Base-by-base conservation (phyloP, 345 rosid species). In the Pelargonium nanum region DNA sequence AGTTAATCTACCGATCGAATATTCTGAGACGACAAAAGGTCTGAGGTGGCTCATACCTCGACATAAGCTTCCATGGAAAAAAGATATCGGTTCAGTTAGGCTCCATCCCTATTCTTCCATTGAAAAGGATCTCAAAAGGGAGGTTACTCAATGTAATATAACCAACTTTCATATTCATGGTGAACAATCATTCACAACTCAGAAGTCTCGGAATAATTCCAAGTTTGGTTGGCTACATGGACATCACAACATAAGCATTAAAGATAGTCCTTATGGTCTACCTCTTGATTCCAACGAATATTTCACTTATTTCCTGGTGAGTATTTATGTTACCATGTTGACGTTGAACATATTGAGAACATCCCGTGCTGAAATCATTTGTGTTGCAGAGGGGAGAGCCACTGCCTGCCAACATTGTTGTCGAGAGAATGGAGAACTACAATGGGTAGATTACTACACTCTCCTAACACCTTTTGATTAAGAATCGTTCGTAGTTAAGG, bases 31-130 rank as follows among this genome's bases (percentile, higher is more conserved):
- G 53, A 72, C 68, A 58, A 68, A 65, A 67, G 85, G 85, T 44
- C 73, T 81, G 15, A 74, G 75, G 70, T 81, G 85, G 85, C 79
- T 81, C 67, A 76, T 81, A 62, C 85, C 85, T 24, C 79, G 77
- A 28, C 79, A 70, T 60, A 78, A 74, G 70, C 77, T 81, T 67
- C 83, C 85, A 24, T 81, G 85, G 85, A 76, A 77, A 68, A 72
- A 60, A 68, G 60, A 72, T 56, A n/a, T 56, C 30, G 13, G 54
- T 58, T n/a, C n/a, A n/a, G n/a, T n/a, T n/a, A n/a, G n/a, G n/a
- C n/a, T n/a, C n/a, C n/a, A n/a, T n/a, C n/a, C n/a, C n/a, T 75
- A 72, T 62, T 34, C 71, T 70, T 45, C 65, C 13, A 65, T 66
- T 25, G 54, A 64, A 56, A 61, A 65, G 55, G 55, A 34, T 6